Percentiles rank a stretch among this genome's conserved stretches.
These are phyloP conservation scores for Taphrina pruni DNA, from an alignment of 1,139 yeast genomes.

Conservation along the genomic window DNA sequence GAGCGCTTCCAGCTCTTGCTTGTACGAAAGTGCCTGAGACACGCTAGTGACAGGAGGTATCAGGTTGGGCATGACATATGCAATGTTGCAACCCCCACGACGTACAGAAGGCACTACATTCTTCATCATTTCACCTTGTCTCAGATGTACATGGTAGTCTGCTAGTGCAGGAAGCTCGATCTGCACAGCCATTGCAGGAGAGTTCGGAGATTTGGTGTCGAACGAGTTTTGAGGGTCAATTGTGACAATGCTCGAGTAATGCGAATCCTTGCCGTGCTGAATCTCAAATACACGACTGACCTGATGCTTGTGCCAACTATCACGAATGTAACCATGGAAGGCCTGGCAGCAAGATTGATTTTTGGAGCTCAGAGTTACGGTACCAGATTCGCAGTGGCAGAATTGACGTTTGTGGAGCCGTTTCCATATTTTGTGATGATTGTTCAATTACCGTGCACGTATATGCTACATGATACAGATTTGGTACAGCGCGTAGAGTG, in stretches of 20 bases:
- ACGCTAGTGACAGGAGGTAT: conserved; percentile 91
- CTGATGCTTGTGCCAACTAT: not conserved
- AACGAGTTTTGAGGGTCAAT: no score
- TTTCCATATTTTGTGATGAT: not conserved
- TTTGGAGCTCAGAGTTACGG: not conserved
- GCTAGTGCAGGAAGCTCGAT: conserved; percentile 60
- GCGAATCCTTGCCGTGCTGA: no score
- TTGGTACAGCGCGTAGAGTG: not conserved
- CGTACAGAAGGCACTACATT: conserved; percentile 87
- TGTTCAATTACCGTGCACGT: no score
- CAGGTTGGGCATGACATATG: conserved; percentile 94
- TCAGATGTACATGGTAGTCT: conserved; percentile 93
- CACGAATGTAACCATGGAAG: not conserved
- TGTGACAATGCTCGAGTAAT: no score
- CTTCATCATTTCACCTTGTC: conserved; percentile 93
- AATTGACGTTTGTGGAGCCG: conserved; percentile 9
- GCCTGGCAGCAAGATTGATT: not conserved
- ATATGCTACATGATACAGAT: no score
- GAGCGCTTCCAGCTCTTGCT: conserved; percentile 64
- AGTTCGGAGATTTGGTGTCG: no score
- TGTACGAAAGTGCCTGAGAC: conserved; percentile 73
- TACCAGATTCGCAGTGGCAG: conserved; percentile 3
- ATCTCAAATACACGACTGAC: no score
- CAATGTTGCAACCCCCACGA: conserved; percentile 88
- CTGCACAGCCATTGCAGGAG: not conserved